phyloP scores from a whole-genome alignment of 805 yeast genomes.

The Candida nemodendra region DNA sequence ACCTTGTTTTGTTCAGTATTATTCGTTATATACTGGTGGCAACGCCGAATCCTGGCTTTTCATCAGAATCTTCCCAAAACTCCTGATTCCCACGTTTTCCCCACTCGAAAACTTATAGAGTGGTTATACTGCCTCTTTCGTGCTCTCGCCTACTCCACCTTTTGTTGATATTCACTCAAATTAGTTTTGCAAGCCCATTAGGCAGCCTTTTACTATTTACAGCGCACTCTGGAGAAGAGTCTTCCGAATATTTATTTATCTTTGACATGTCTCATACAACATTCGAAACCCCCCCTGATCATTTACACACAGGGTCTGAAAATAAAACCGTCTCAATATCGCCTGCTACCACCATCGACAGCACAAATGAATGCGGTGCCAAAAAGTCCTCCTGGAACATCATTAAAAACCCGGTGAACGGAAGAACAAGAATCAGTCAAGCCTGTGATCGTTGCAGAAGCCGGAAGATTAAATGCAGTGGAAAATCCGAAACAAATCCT shows the following conservation, averaged over 20 bases:
- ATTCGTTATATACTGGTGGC: too few relatives aligned
- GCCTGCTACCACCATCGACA: neutral
- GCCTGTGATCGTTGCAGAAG: slow-evolving; percentile 82
- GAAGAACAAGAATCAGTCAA: slow-evolving; percentile 58
- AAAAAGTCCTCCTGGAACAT: slow-evolving; percentile 29
- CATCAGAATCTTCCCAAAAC: too few relatives aligned
- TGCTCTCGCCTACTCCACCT: slow-evolving; percentile 5
- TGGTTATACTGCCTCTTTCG: neutral
- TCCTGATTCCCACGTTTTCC: neutral
- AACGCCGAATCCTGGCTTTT: too few relatives aligned
- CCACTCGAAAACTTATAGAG: neutral
- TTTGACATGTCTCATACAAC: neutral
- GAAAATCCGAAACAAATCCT: slow-evolving; percentile 49
- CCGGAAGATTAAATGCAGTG: slow-evolving; percentile 76
- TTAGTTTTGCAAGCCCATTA: too few relatives aligned
- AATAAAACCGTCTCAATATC: neutral
- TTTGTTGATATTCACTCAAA: slow-evolving; percentile 6
- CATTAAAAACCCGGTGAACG: slow-evolving; percentile 36
- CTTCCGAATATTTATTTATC: neutral
- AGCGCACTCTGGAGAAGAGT: neutral
- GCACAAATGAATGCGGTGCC: neutral
- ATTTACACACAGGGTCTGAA: neutral
- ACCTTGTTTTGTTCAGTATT: too few relatives aligned
- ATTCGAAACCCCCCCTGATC: neutral
- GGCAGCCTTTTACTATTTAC: too few relatives aligned